These are phyloP conservation scores for Trichoderma guizhouense DNA, from an alignment of 2,329 filamentous ascomycete genomes.

Conservation along the genomic window DNA sequence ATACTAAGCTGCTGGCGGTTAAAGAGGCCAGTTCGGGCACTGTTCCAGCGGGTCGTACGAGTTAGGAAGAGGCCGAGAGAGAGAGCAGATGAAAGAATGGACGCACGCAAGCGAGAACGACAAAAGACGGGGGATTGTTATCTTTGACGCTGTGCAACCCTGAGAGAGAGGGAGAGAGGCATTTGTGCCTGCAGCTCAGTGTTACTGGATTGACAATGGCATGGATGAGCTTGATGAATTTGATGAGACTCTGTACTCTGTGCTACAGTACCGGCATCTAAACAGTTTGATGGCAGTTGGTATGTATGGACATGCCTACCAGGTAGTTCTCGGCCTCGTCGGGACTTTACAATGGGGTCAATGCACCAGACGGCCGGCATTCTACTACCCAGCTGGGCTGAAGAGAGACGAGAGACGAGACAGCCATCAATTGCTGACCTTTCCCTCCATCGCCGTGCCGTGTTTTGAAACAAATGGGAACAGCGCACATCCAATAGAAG, in stretches of 20 bases:
- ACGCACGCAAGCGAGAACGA: background rate
- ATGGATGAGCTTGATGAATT: background rate
- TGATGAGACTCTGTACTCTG: background rate
- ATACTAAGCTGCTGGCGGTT: background rate
- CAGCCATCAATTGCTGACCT: background rate
- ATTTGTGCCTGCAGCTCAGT: background rate
- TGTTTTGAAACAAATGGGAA: background rate
- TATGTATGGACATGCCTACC: background rate
- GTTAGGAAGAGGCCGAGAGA: conserved; percentile 9
- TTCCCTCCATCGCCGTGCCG: background rate
- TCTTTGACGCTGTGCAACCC: background rate
- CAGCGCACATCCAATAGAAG: background rate
- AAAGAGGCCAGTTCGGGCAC: background rate
- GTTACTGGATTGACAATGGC: background rate
- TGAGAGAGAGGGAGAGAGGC: background rate
- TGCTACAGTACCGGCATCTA: background rate
- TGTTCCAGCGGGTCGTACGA: background rate
- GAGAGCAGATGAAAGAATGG: background rate
- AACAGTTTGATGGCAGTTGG: background rate
- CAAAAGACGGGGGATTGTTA: background rate
- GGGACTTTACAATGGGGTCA: background rate
- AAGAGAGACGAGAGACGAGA: background rate
- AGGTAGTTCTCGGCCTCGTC: background rate
- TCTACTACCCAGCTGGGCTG: background rate
- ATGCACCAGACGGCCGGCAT: background rate